Base-by-base conservation (phyloP, 305 asterid genomes). In the Plantago coronopus region DNA sequence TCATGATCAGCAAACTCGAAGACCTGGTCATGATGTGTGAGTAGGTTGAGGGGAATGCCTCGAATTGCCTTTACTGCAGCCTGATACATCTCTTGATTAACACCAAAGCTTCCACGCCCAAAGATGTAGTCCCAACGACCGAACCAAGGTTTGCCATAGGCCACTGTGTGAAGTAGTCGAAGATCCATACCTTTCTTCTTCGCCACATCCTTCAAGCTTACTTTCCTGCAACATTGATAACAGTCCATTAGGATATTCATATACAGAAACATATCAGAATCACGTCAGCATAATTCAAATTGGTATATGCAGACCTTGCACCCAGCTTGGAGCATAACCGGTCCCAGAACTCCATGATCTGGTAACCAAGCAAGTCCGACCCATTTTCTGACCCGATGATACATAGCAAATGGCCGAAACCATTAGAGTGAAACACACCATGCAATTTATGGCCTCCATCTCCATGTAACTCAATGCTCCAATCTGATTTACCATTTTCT, bases 321-420 rank as follows among this genome's bases (percentile, higher is more conserved):
- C 86, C 81, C 44, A 93, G 72, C 1, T 87, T 83, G 38, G 87
- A 67, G 85, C 97, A 93, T 42, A 93, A 69, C 2, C 97, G 94
- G 54, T 93, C 95, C 99, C 97, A 89, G 17, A 93, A 85, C 17
- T 93, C 97, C 97, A 93, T 87, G 67, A 93, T 82, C 65, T 86
- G 90, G 70, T 80, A 74, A 6, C 99, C 99, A 7, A 83, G 66
- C 68, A 93, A 63, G 57, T 69, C 79, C 19, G 94, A 82, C 56
- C 89, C 86, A 19, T 74, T 66, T 64, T 88, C 94, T 3, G 76
- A 75, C 21, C 95, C 97, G 53, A 87, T 89, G 51, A 87, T 71
- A 79, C 84, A 89, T 22, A 87, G 83, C 87, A 93, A 74, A 77
- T 93, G 99, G 5, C 99, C 99, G 58, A 81, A 85, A 40, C 99